Conservation (phyloP, 768 basidiomycete species). For the Mycena chlorophos region DNA sequence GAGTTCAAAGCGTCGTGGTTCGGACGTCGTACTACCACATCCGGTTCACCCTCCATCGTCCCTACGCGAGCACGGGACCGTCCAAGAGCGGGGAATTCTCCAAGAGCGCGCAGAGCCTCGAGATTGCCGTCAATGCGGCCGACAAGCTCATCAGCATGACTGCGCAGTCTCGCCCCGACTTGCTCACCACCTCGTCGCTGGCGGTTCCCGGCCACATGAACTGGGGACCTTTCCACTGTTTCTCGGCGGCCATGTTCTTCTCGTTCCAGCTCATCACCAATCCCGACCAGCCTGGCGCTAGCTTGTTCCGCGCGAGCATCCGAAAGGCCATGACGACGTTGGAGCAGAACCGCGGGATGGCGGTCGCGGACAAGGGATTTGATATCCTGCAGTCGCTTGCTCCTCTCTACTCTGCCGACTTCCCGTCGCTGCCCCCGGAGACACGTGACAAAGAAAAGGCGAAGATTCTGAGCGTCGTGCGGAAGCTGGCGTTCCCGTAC, state of each 20-base stretch:
- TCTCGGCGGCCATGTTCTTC: constrained; percentile 88
- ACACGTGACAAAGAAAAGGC: constrained; percentile 60
- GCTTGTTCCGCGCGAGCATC: constrained; percentile 74
- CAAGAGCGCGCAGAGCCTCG: constrained; percentile 61
- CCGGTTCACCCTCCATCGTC: constrained; percentile 81
- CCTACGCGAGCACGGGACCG: constrained; percentile 56
- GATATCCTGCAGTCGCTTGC: constrained; percentile 70
- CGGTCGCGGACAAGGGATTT: constrained; percentile 73
- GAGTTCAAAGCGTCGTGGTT: constrained; percentile 80
- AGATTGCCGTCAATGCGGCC: constrained; percentile 74
- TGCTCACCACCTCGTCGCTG: constrained; percentile 64
- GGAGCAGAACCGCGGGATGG: constrained; percentile 61
- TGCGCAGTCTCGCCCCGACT: constrained; percentile 74
- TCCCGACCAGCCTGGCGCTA: constrained; percentile 77
- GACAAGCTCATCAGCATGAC: constrained; percentile 78
- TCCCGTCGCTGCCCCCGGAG: constrained; percentile 48
- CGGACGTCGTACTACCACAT: constrained; percentile 79
- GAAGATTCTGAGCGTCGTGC: constrained; percentile 63
- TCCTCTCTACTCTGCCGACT: constrained; percentile 71
- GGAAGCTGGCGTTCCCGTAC: constrained; percentile 81
- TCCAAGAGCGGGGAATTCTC: constrained; percentile 37
- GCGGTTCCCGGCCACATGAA: constrained; percentile 82
- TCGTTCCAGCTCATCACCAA: constrained; percentile 84
- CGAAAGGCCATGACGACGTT: constrained; percentile 65
- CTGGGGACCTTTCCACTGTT: constrained; percentile 82